Evolutionary conservation across 352 stramenopile species (phyloP), one percentile per base, ranked within the genome.

Genomic region (Globisporangium iwayamae): DNA sequence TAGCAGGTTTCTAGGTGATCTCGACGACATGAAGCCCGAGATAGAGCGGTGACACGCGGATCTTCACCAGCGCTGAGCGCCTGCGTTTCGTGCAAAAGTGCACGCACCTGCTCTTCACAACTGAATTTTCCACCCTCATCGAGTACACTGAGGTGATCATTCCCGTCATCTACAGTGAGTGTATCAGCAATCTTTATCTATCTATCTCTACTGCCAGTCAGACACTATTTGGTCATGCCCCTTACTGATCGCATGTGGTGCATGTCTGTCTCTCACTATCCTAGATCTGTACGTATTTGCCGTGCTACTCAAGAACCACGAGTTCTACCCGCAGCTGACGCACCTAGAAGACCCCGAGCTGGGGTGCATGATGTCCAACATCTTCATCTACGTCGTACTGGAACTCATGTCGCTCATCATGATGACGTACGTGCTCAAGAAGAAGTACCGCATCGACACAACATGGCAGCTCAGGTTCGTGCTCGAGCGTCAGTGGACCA

Each of bases 11-110:
- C 46, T 79, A 11, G 38, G 45, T 4, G 46, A 70, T 18, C 52
- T 66, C 18, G 60, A 73, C 10, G 70, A 71, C 25, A 61, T 65
- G 46, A 68, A 67, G 8, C 66, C 69, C 5, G 65, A 75, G 50
- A 62, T 67, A 30, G 56, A n/a, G 20, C 32, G 20, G 57, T 9
- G 25, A 28, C 25, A 0, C 8, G 18, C 25, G 46, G 14, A 34
- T 45, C 46, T 56, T 56, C 14, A 16, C 22, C 7, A 30, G n/a
- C 16, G 30, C 45, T n/a, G 43, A 65, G 34, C 18, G 59, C n/a
- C 32, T 57, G 14, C 2, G 28, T 10, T 62, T 62, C 25, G 56
- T 45, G 41, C 41, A 54, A n/a, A 54, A 62, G n/a, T 43, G 41
- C 18, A 46, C 43, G 11, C 8, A 3, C 0, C 4, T 62, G 16